Percentiles rank a stretch among this genome's conserved stretches.
phyloP scores from a whole-genome alignment of 1,284 basidiomycete genomes.

The Thelephora terrestris region DNA sequence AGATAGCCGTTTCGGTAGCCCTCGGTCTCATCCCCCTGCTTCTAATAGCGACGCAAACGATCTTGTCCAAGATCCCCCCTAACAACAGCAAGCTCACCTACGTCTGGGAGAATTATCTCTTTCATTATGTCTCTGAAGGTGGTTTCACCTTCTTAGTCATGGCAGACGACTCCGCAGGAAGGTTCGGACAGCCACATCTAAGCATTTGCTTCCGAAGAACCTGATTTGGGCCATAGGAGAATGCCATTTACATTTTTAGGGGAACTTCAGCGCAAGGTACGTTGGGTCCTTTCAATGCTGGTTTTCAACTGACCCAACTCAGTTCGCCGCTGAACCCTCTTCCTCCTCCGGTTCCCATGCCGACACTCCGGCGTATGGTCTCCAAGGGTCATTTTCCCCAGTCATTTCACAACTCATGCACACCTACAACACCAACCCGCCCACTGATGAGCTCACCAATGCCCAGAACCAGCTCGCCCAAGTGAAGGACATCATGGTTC shows the following conservation, averaged over 20 bases:
- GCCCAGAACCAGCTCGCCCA: constrained; percentile 88
- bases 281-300: constrained; percentile 7
- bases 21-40: neutral
- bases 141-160: constrained; percentile 88
- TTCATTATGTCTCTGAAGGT: constrained; percentile 89
- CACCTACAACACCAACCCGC: constrained; percentile 83
- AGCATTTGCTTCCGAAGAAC: neutral
- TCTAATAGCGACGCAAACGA: constrained; percentile 72
- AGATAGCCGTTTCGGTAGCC: neutral
- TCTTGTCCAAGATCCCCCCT: constrained; percentile 90
- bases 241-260: constrained; percentile 92
- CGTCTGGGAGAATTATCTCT: constrained; percentile 92
- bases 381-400: constrained; percentile 63
- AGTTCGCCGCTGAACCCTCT: constrained; percentile 58
- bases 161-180: constrained; percentile 84
- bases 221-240: constrained; percentile 36
- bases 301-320: constrained; percentile 3
- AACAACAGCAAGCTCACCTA: constrained; percentile 93
- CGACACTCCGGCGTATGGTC: constrained; percentile 43
- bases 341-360: constrained; percentile 35
- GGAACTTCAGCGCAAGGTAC: constrained; percentile 72
- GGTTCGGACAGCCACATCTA: constrained; percentile 34
- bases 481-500: constrained; percentile 97
- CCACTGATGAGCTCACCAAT: constrained; percentile 82
- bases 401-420: constrained; percentile 67